Base-by-base conservation (phyloP, 106 monocot genomes). In the Dendrobium huoshanense region DNA sequence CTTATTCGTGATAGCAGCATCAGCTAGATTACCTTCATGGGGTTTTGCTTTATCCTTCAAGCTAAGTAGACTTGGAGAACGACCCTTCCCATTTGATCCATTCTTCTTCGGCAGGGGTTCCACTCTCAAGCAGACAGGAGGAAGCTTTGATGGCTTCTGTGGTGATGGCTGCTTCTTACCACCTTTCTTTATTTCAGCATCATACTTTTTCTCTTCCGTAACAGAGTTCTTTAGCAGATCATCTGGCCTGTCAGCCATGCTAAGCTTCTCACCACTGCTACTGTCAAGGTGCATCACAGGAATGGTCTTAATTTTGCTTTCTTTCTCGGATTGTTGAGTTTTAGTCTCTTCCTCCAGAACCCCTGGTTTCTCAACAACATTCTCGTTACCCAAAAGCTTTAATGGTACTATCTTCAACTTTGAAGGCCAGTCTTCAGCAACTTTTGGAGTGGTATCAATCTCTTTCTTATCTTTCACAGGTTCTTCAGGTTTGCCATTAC, bases 81-180 rank as follows among this genome's bases (percentile, higher is more conserved):
- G 80, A 24, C 77, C 77, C 37, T 80, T 75, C 54, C 85, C 88
- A 89, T 89, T 93, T 72, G 73, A 54, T 37, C 8, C 41, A 78
- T 85, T 93, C 77, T 83, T 91, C 73, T 56, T 85, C 13, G 91
- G 89, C 72, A 89, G 77, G 2, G 90, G 90, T 67, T 91, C 89
- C 72, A 93, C 84, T 72, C 91, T 91, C 77, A 93, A 77, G 80
- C 93, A 93, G 73, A 93, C 79, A 85, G 93, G 91, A 40, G 89
- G 89, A 19, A 93, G 72, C 77, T 91, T 93, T 24, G 87, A 82
- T 42, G 73, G 10, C 55, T 82, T 82, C 2, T 1, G 40, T 22
- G 65, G 81, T n/a, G 82, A 64, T 48, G 73, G 22, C 49, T 77
- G 70, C 31, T 84, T 81, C 4, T 72, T 74, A 16, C 37, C 72